Percentiles rank a stretch among this genome's conserved stretches.
These are phyloP conservation scores for Letharia lupina DNA, from an alignment of 495 filamentous ascomycete genomes.

Conservation along the genomic window DNA sequence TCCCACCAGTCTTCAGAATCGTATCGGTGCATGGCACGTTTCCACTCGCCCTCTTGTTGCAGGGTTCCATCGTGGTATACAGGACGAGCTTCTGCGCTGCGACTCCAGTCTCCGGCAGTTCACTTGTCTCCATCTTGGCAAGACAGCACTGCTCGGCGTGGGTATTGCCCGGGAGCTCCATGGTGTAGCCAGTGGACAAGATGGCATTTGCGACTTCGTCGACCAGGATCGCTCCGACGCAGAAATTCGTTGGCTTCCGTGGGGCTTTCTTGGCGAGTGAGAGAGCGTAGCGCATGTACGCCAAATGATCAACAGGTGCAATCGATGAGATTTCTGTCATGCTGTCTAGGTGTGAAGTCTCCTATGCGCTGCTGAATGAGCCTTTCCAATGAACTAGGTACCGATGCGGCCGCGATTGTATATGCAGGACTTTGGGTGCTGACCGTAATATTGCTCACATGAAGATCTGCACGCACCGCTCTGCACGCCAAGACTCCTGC, in stretches of 20 bases:
- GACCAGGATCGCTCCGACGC: constrained; percentile 80
- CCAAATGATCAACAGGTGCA: constrained; percentile 40
- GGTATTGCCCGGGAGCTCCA: constrained; percentile 86
- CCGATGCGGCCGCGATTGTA: too few species aligned
- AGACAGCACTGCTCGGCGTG: constrained; percentile 93
- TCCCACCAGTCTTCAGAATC: constrained; percentile 55
- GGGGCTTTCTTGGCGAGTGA: constrained; percentile 66
- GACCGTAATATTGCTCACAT: too few species aligned
- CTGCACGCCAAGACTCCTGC: too few species aligned
- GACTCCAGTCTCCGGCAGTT: constrained; percentile 50
- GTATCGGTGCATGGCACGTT: constrained; percentile 77
- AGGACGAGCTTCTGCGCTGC: constrained; percentile 48
- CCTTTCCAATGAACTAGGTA: too few species aligned
- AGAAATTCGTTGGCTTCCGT: constrained; percentile 82
- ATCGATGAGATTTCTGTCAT: background rate
- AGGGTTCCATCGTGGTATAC: constrained; percentile 95
- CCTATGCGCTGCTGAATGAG: too few species aligned
- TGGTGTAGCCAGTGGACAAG: constrained; percentile 79
- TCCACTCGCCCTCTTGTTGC: constrained; percentile 69
- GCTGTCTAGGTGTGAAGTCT: background rate
- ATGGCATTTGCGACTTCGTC: constrained; percentile 45
- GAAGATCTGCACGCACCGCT: too few species aligned
- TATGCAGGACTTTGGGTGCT: too few species aligned
- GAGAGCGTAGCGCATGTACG: constrained; percentile 66
- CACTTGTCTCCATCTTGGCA: constrained; percentile 55